phyloP scores from a whole-genome alignment of 2,329 filamentous ascomycete genomes.

The Phialophora chinensis region DNA sequence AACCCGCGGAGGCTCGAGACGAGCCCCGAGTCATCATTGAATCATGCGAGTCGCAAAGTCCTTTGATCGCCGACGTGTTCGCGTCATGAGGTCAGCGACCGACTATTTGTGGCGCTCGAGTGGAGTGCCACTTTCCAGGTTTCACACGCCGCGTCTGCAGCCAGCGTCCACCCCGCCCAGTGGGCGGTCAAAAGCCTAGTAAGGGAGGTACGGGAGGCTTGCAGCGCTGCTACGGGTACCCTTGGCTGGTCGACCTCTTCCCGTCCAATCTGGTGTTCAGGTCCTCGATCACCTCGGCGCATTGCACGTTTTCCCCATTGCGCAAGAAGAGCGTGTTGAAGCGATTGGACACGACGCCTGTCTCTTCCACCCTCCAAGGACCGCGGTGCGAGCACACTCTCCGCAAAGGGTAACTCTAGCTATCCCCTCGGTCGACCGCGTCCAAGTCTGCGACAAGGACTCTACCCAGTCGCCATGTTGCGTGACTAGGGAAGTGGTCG shows the following conservation, averaged over 20 bases:
- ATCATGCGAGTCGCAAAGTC: conserved; percentile 1
- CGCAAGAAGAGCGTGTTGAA: conserved; percentile 29
- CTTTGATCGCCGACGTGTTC: conserved; percentile 6
- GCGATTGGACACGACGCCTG: conserved; percentile 29
- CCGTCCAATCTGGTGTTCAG: conserved; percentile 26
- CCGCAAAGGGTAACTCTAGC: conserved; percentile 9
- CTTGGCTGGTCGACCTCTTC: conserved; percentile 9
- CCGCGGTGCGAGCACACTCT: conserved; percentile 10
- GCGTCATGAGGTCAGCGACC: conserved; percentile 21
- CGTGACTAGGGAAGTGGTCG: conserved; percentile 21
- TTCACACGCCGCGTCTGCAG: conserved; percentile 12
- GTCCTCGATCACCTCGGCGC: conserved; percentile 16
- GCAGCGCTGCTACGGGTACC: background rate
- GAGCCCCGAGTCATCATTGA: background rate
- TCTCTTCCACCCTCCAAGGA: conserved; percentile 1
- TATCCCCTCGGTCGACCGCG: conserved; percentile 1
- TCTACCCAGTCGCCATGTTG: conserved; percentile 1
- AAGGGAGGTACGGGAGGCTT: conserved; percentile 1
- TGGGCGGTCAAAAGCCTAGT: background rate
- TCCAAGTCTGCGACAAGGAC: background rate
- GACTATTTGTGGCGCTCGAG: conserved; percentile 19
- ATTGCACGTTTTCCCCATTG: conserved; percentile 25
- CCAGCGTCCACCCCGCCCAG: conserved; percentile 8
- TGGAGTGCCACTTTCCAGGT: conserved; percentile 22
- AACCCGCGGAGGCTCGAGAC: background rate